Percentiles rank a stretch among this genome's conserved stretches.
phyloP scores from a whole-genome alignment of 148 eudicot species.

The Limonium bicolor region DNA sequence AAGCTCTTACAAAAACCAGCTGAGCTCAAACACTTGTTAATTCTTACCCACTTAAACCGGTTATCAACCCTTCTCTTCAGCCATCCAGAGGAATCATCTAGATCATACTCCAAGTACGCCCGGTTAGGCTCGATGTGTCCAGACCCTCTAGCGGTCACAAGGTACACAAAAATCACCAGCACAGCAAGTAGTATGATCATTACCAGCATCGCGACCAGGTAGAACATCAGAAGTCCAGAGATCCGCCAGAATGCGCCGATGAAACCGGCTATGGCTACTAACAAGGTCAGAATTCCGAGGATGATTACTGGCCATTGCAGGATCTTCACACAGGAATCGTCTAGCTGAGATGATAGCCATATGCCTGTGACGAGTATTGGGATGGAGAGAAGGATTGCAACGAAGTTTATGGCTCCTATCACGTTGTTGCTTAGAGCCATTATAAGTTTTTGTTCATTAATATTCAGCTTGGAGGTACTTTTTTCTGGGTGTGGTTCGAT shows the following conservation, averaged over 20 bases:
- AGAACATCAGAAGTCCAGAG: neutral
- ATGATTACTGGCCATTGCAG: constrained; percentile 6
- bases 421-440: constrained; percentile 2
- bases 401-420: constrained; percentile 2
- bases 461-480: too few relatives aligned
- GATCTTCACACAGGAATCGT: constrained; percentile 1
- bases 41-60: constrained; percentile 2
- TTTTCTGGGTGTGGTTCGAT: too few relatives aligned
- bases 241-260: constrained; percentile 3
- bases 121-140: constrained; percentile 6
- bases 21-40: neutral
- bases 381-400: neutral
- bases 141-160: neutral
- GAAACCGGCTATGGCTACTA: constrained; percentile 1
- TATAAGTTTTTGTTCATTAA: too few relatives aligned
- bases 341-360: constrained; percentile 1
- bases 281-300: neutral
- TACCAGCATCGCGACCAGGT: constrained; percentile 1
- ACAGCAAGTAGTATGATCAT: neutral
- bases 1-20: neutral
- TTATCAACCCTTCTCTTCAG: neutral
- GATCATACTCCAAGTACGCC: constrained; percentile 1
- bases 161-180: neutral
- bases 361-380: neutral
- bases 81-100: constrained; percentile 3